Evolutionary conservation across 495 filamentous ascomycete species (phyloP), one percentile per base, ranked within the genome.

Genomic region (Aspergillus panamensis): DNA sequence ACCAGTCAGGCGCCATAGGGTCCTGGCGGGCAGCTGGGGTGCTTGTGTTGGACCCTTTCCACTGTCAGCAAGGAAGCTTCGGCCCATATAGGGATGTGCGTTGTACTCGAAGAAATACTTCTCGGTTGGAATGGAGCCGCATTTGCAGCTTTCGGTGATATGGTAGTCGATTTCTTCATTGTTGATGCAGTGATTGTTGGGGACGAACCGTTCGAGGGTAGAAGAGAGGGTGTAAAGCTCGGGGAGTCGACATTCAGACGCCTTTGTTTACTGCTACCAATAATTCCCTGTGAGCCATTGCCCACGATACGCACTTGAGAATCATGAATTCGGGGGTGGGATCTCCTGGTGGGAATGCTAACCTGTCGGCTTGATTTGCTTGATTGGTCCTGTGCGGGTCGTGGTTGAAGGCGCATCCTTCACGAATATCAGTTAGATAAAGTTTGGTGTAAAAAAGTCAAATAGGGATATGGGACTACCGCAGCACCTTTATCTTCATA

Each of bases 161-260:
- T 87, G 17, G 81, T 79, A 32, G 82, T 79, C 8, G 80, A 75
- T 66, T 90, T 91, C 61, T 86, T 87, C 16, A 73, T 43, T 9
- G 55, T 64, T 14, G 64, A 65, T 16, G 71, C 63, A 8, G 80
- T 59, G 10, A 72, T 66, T 60, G 64, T 63, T 10, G 64, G 61
- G 19, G 64, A 66, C 1, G 75, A 66, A 54, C 80, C 73, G 70
- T 81, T 72, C 37, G 75, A 73, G 35, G 78, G 76, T 14, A 85
- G 66, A 48, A 81, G 66, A 14, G 85, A 80, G 19, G 94, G 95
- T 1, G 91, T 96, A 63, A 98, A 98, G 42, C 93, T 88, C 13
- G 95, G 94, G 12, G 94, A 97, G 61, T 97, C 94, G 63, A 96
- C 93, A 70, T 96, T 97, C 64, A 98, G 84, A 13, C 86, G 77